Conservation (phyloP, 495 filamentous ascomycete species). For the Aspergillus diversus region DNA sequence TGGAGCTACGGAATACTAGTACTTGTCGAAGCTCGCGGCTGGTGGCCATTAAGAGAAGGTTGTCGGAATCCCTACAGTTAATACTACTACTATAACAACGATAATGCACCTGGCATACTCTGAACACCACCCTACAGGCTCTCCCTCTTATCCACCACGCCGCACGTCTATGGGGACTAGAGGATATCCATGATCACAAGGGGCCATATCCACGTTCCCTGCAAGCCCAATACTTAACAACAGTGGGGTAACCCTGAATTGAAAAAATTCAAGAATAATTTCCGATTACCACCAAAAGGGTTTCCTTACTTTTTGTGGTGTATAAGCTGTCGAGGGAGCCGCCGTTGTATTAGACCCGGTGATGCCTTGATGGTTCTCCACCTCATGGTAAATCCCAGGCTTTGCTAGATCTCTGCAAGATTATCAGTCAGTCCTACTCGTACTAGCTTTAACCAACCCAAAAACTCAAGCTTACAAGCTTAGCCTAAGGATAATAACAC, state of each 20-base stretch:
- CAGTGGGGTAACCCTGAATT: background rate
- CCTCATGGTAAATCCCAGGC: no score
- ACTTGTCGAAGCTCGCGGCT: background rate
- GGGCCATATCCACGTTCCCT: slow-evolving; percentile 13
- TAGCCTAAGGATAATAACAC: no score
- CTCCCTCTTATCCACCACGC: background rate
- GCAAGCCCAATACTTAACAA: background rate
- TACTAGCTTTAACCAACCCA: no score
- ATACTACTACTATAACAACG: slow-evolving; percentile 1
- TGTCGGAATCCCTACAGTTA: background rate
- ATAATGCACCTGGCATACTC: background rate
- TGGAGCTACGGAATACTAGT: background rate
- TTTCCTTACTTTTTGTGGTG: background rate
- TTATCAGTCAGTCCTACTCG: no score
- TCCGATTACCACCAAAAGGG: background rate
- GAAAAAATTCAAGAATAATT: background rate
- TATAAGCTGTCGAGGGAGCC: background rate
- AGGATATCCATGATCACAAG: slow-evolving; percentile 23
- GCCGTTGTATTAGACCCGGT: no score
- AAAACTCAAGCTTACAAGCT: no score
- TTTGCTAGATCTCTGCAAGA: no score
- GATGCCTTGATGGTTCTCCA: no score
- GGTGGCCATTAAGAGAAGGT: background rate
- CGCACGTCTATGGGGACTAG: background rate
- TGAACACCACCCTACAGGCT: background rate